These are phyloP conservation scores for Neckera pumila DNA, from an alignment of 225 moss, liverwort and hornwort genomes.

Conservation along the genomic window DNA sequence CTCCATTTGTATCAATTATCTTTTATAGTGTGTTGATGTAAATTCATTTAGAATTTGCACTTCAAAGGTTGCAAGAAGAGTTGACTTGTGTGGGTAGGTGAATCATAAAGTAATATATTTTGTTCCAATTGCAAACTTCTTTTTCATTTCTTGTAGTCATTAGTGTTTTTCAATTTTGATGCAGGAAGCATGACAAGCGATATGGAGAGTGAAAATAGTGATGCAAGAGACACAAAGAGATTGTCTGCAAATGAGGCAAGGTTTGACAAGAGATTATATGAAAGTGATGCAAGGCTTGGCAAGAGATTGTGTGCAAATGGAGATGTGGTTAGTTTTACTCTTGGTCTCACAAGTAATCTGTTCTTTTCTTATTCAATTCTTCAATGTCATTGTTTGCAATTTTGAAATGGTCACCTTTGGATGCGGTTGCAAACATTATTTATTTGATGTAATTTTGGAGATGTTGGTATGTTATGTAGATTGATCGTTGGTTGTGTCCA, in stretches of 20 bases:
- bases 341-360: neutral
- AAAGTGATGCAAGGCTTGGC: neutral
- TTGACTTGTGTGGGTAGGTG: neutral
- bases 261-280: neutral
- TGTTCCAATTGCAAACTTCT: accelerated
- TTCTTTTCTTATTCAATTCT: neutral
- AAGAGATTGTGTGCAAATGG: neutral
- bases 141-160: neutral
- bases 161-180: neutral
- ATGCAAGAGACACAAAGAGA: neutral
- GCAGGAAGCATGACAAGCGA: neutral
- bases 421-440: neutral
- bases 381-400: accelerated
- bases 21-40: accelerated
- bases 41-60: neutral
- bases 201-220: neutral
- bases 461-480: no score
- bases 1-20: accelerated
- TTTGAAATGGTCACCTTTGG: accelerated
- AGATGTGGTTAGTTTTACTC: no score
- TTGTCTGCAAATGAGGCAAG: neutral
- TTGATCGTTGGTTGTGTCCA: neutral
- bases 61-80: neutral
- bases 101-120: no score
- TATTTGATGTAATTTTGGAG: neutral